Evolutionary conservation across 176 grass and related monocot species (phyloP).

Genomic region (Stipa capillata): DNA sequence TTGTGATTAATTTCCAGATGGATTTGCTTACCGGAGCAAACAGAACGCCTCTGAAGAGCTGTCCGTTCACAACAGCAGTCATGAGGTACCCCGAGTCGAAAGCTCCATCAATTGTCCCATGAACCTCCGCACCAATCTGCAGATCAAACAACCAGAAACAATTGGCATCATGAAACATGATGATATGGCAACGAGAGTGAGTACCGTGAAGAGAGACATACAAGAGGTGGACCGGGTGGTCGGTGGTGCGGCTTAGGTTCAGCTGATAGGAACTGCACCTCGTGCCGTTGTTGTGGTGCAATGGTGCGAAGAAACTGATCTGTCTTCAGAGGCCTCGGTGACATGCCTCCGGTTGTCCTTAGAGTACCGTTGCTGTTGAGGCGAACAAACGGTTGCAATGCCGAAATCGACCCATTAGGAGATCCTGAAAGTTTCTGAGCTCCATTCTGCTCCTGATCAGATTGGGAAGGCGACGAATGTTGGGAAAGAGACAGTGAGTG

Average conservation of each 20-base stretch:
- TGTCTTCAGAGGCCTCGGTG: conserved; percentile 33
- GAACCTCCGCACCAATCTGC: conserved; percentile 87
- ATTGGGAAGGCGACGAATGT: conserved; percentile 85
- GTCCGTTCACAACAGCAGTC: conserved; percentile 81
- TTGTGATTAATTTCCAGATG: neutral
- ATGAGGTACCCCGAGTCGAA: conserved; percentile 94
- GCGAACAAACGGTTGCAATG: conserved; percentile 43
- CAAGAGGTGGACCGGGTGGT: conserved; percentile 38
- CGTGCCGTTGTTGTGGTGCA: conserved; percentile 39
- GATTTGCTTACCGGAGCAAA: conserved; percentile 77
- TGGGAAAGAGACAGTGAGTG: conserved; percentile 91
- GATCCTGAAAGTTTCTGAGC: conserved; percentile 53
- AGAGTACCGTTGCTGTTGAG: conserved; percentile 39
- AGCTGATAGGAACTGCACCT: conserved; percentile 48
- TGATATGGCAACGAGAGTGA: neutral
- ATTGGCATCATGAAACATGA: neutral
- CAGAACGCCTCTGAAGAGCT: conserved; percentile 82
- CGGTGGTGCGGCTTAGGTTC: conserved; percentile 43
- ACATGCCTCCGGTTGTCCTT: conserved; percentile 18
- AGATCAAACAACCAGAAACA: neutral
- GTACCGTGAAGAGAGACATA: conserved; percentile 29
- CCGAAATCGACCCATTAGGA: conserved; percentile 41
- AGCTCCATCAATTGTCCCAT: conserved; percentile 72
- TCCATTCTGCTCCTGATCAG: conserved; percentile 83
- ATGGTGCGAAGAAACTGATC: conserved; percentile 43